A percentile compares a stretch with the other conserved stretches of the same genome.
Conservation (phyloP, 768 basidiomycete species). For the Collybia sp. region DNA sequence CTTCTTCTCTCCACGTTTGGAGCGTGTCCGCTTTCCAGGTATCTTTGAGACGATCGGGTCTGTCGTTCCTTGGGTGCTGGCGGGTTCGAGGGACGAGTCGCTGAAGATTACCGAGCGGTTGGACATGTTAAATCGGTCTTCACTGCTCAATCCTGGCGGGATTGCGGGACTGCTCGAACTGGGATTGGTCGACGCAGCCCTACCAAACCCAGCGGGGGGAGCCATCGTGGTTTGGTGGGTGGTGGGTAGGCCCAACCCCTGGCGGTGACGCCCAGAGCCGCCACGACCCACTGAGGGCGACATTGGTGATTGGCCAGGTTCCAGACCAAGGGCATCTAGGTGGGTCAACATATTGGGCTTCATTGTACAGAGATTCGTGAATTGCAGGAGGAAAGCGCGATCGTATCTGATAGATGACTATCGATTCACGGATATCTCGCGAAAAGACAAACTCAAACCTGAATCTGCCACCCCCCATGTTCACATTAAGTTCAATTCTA, state of each 20-base stretch:
- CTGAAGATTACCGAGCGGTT: slow-evolving; percentile 58
- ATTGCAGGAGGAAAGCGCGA: slow-evolving; percentile 95
- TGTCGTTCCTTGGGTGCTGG: slow-evolving; percentile 60
- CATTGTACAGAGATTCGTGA: slow-evolving; percentile 92
- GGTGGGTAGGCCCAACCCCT: slow-evolving; percentile 35
- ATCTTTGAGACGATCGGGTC: slow-evolving; percentile 56
- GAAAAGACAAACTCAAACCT: slow-evolving; percentile 35
- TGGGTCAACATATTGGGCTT: slow-evolving; percentile 89
- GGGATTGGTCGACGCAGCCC: slow-evolving; percentile 36
- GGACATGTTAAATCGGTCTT: slow-evolving; percentile 58
- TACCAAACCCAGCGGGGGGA: slow-evolving; percentile 39
- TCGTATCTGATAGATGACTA: slow-evolving; percentile 62
- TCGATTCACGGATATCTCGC: neutral
- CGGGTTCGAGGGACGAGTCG: slow-evolving; percentile 46
- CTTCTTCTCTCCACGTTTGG: slow-evolving; percentile 83
- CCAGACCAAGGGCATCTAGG: slow-evolving; percentile 88
- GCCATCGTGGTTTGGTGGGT: slow-evolving; percentile 44
- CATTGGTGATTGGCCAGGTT: slow-evolving; percentile 57
- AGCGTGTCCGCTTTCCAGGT: slow-evolving; percentile 60
- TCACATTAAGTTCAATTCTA: slow-evolving; percentile 75
- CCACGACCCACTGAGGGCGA: slow-evolving; percentile 43
- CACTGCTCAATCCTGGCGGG: slow-evolving; percentile 47
- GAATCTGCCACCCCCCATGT: slow-evolving; percentile 85
- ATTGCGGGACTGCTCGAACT: slow-evolving; percentile 68
- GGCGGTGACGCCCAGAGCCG: slow-evolving; percentile 59